A percentile compares a stretch with the other conserved stretches of the same genome.
Conservation (phyloP, 164 flowering plant genomes). For the Magnolia changhungtana region DNA sequence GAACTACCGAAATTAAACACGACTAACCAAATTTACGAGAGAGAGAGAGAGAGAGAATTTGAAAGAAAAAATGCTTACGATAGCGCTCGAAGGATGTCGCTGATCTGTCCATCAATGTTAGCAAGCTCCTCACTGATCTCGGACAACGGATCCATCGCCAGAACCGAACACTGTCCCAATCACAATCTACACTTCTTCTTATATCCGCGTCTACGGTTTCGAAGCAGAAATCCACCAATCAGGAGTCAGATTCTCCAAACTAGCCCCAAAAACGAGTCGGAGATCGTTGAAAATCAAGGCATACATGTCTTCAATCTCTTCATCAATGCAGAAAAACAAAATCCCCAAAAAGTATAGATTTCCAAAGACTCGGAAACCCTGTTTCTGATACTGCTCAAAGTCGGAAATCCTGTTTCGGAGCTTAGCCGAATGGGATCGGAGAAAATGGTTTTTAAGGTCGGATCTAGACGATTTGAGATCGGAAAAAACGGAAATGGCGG, state of each 20-base stretch:
- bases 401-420: not conserved
- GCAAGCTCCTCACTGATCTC: constrained; percentile 81
- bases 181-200: not conserved
- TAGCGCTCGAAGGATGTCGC: constrained; percentile 76
- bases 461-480: not conserved
- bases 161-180: not conserved
- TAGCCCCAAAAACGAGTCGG: not conserved
- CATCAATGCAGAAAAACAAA: not conserved
- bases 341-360: not conserved
- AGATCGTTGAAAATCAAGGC: not conserved
- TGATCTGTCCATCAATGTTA: constrained; percentile 76
- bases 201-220: not conserved
- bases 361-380: not conserved
- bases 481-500: not conserved
- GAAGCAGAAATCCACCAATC: not conserved
- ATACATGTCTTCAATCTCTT: not conserved
- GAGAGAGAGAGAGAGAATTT: not conserved
- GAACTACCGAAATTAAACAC: not conserved
- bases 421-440: not conserved
- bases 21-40: not conserved
- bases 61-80: constrained; percentile 51
- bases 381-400: not conserved
- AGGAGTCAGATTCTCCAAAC: not conserved
- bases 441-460: not conserved
- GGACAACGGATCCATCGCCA: constrained; percentile 52